Percentiles rank a stretch among this genome's conserved stretches.
phyloP scores from a whole-genome alignment of 2,329 filamentous ascomycete species.

The Lasiodiplodia citricola region DNA sequence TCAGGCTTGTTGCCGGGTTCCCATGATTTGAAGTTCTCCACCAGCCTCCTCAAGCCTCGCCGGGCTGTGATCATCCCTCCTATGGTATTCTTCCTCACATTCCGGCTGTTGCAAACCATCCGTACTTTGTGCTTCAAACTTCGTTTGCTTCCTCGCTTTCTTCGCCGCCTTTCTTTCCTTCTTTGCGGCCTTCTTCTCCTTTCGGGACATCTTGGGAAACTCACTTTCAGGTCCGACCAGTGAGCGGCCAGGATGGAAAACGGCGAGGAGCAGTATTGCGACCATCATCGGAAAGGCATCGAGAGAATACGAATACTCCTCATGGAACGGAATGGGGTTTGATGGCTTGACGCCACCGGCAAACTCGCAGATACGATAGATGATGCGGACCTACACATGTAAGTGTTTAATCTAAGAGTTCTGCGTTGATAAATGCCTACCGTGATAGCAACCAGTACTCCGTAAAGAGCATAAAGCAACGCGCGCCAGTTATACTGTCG shows the following conservation, averaged over 20 bases:
- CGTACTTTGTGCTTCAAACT: neutral
- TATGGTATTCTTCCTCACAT: too few relatives aligned
- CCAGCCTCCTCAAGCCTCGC: neutral
- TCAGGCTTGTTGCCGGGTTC: neutral
- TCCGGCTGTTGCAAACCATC: neutral
- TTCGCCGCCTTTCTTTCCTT: conserved; percentile 29
- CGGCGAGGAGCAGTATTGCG: conserved; percentile 32
- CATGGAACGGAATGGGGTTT: conserved; percentile 57
- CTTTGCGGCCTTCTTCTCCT: conserved; percentile 33
- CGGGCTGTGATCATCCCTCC: neutral
- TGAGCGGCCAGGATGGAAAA: conserved; percentile 35
- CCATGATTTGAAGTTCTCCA: neutral
- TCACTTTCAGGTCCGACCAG: conserved; percentile 35
- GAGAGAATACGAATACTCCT: conserved; percentile 58
- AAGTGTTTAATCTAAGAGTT: too few relatives aligned
- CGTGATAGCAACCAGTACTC: conserved; percentile 50
- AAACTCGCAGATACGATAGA: conserved; percentile 66
- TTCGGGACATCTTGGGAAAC: conserved; percentile 33
- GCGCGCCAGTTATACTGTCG: conserved; percentile 28
- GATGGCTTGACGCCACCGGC: conserved; percentile 48
- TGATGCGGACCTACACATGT: conserved; percentile 53
- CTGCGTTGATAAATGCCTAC: conserved; percentile 28
- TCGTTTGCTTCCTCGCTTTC: neutral
- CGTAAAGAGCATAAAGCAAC: conserved; percentile 48
- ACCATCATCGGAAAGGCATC: conserved; percentile 64